Conservation (phyloP, 306 rosid genomes). For the Vigna unguiculata region DNA sequence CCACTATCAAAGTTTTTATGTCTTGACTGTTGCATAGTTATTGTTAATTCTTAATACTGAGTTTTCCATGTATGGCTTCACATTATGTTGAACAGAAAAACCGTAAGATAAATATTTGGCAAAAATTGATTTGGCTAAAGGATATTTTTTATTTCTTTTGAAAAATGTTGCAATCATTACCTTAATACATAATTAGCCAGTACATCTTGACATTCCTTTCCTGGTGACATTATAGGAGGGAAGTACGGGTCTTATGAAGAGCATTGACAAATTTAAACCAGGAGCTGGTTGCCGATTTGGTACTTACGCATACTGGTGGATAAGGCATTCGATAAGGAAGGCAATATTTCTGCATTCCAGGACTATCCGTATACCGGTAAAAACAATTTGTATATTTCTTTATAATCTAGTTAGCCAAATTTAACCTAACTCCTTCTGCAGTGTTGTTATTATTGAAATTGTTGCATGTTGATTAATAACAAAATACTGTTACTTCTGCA, state of each 20-base stretch:
- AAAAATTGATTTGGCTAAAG: conserved; percentile 8
- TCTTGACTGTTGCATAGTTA: conserved; percentile 29
- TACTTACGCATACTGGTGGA: conserved; percentile 96
- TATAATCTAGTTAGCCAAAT: conserved; percentile 20
- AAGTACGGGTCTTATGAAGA: conserved; percentile 88
- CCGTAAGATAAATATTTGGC: conserved; percentile 13
- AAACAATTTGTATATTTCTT: conserved; percentile 20
- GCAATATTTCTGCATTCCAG: conserved; percentile 87
- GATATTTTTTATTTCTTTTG: conserved; percentile 18
- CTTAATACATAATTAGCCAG: conserved; percentile 29
- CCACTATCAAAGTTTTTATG: conserved; percentile 16
- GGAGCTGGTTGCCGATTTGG: conserved; percentile 84
- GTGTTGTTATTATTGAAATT: conserved; percentile 33
- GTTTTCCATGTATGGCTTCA: conserved; percentile 24
- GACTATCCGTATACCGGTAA: conserved; percentile 90
- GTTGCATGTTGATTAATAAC: conserved; percentile 18
- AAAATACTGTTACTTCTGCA: conserved; percentile 9
- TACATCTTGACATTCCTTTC: conserved; percentile 34
- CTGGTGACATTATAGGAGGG: conserved; percentile 69
- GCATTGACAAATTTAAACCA: conserved; percentile 87
- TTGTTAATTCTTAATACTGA: conserved; percentile 11
- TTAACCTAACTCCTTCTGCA: conserved; percentile 26
- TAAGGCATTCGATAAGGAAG: conserved; percentile 78
- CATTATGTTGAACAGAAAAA: conserved; percentile 35
- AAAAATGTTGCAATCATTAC: conserved; percentile 17